Percentiles rank a stretch among this genome's conserved stretches.
Conservation (phyloP, 2,329 filamentous ascomycete genomes). For the Calonectria ilicicola region DNA sequence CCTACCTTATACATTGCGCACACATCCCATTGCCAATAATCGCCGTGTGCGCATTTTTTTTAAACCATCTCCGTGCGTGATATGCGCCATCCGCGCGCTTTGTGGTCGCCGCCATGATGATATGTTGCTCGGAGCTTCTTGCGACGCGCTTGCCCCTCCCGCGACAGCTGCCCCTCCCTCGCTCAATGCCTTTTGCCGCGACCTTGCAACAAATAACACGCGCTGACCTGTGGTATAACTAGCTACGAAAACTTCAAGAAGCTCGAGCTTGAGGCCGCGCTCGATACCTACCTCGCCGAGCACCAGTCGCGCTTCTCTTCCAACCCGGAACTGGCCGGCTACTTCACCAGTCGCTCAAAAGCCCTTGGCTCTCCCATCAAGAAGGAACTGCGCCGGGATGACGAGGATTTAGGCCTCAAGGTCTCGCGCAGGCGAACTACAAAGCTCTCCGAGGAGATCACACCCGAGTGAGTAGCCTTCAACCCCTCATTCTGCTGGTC, state of each 20-base stretch:
- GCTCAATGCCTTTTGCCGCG: constrained; percentile 15
- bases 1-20: constrained; percentile 16
- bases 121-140: constrained; percentile 27
- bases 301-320: constrained; percentile 74
- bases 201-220: not conserved
- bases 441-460: constrained; percentile 59
- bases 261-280: constrained; percentile 78
- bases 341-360: constrained; percentile 77
- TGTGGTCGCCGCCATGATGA: constrained; percentile 2
- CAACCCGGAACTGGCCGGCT: constrained; percentile 76
- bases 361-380: constrained; percentile 72
- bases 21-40: constrained; percentile 3
- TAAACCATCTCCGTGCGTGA: constrained; percentile 15
- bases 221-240: constrained; percentile 35
- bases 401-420: constrained; percentile 55
- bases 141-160: constrained; percentile 29
- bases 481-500: constrained; percentile 12
- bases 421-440: constrained; percentile 58
- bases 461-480: constrained; percentile 56
- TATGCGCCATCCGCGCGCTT: constrained; percentile 29
- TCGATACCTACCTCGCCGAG: constrained; percentile 79
- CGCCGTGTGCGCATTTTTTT: constrained; percentile 20
- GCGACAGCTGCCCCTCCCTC: constrained; percentile 13
- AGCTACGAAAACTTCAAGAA: constrained; percentile 82
- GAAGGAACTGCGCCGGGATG: constrained; percentile 57